A percentile compares a stretch with the other conserved stretches of the same genome.
Evolutionary conservation across 1,139 yeast genomes (phyloP).

Genomic region (Petasospora rhodanensis): DNA sequence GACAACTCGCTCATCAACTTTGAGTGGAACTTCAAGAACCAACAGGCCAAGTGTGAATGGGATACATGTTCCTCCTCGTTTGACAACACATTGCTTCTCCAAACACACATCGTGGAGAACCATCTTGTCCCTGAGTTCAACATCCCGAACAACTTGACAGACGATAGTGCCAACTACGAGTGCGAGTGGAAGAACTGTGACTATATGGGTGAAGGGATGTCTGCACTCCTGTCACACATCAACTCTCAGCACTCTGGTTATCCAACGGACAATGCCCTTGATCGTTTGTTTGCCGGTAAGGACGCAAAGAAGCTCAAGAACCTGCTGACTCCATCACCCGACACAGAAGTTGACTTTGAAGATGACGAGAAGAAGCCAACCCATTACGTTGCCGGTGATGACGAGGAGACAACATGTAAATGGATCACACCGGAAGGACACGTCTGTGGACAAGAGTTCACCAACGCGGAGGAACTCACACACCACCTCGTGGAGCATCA

Average conservation of each 20-base stretch:
- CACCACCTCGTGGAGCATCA: constrained; percentile 65
- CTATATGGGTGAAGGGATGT: constrained; percentile 46
- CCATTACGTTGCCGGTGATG: not conserved
- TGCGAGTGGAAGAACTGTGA: constrained; percentile 79
- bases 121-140: constrained; percentile 39
- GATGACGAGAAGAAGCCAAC: not conserved
- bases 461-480: constrained; percentile 56
- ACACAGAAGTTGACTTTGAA: no score
- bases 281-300: no score
- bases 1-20: constrained; percentile 27
- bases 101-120: constrained; percentile 52
- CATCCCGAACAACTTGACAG: not conserved
- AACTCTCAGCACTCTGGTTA: constrained; percentile 40
- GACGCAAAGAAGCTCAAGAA: no score
- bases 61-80: constrained; percentile 41
- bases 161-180: constrained; percentile 24
- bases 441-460: constrained; percentile 46
- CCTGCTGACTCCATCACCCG: constrained; percentile 9
- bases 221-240: constrained; percentile 56
- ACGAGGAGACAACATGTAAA: constrained; percentile 19
- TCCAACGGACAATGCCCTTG: no score
- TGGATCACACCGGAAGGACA: constrained; percentile 13
- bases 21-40: constrained; percentile 33
- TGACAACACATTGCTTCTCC: constrained; percentile 41
- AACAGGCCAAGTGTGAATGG: constrained; percentile 46